phyloP scores from a whole-genome alignment of 1,284 basidiomycete genomes.

The Sphagnurus paluster region DNA sequence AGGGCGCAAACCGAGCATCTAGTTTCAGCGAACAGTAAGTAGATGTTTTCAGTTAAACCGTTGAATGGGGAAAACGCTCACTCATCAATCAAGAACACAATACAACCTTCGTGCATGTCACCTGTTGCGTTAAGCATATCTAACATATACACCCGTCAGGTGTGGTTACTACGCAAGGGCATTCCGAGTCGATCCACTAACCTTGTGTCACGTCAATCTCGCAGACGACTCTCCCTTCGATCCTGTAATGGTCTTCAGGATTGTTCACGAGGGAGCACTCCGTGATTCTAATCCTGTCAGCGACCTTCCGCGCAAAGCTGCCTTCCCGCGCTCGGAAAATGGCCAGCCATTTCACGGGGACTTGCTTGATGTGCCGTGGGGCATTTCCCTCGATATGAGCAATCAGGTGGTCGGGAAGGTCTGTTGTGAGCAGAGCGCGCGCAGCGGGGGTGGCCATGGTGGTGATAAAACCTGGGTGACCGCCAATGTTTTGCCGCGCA shows the following conservation, averaged over 20 bases:
- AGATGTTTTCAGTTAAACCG: neutral
- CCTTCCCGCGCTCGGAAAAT: slow-evolving; percentile 30
- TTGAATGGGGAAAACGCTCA: slow-evolving; percentile 24
- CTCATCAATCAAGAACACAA: slow-evolving; percentile 48
- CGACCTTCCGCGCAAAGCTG: slow-evolving; percentile 31
- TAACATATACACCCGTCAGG: no score
- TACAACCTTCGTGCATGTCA: slow-evolving; percentile 46
- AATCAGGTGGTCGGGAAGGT: slow-evolving; percentile 19
- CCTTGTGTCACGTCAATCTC: slow-evolving; percentile 48
- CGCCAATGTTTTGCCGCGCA: neutral
- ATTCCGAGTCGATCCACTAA: slow-evolving; percentile 26
- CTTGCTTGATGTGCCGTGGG: slow-evolving; percentile 33
- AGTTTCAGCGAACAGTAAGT: neutral
- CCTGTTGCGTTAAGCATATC: slow-evolving; percentile 49
- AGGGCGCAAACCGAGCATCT: slow-evolving; percentile 35
- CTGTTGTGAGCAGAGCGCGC: neutral
- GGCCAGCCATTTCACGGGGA: slow-evolving; percentile 35
- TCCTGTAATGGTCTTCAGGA: slow-evolving; percentile 33
- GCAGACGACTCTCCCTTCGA: slow-evolving; percentile 41
- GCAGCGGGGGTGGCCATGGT: slow-evolving; percentile 6
- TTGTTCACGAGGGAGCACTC: slow-evolving; percentile 42
- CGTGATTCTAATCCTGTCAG: slow-evolving; percentile 28
- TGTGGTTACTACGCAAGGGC: no score
- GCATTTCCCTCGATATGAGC: slow-evolving; percentile 35
- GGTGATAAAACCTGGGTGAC: neutral